Evolutionary conservation across 2,329 filamentous ascomycete species (phyloP).

Genomic region (Penicillium sp.): DNA sequence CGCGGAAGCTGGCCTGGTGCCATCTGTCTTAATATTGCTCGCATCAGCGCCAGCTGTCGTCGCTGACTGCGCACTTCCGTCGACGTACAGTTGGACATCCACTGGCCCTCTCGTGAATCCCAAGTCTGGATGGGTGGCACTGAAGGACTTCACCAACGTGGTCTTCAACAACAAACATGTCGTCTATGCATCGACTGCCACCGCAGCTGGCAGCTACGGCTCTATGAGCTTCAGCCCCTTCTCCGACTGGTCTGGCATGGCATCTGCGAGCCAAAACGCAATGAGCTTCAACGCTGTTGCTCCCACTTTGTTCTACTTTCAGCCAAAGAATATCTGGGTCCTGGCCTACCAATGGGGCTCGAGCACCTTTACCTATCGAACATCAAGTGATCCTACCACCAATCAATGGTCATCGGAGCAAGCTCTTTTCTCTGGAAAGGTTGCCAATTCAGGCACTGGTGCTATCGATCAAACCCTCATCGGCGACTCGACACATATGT

Average conservation of each 20-base stretch:
- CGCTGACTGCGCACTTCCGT: constrained; percentile 44
- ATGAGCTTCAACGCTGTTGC: constrained; percentile 26
- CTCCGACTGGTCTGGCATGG: not conserved
- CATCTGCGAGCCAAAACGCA: not conserved
- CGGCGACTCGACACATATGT: not conserved
- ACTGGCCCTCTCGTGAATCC: constrained; percentile 54
- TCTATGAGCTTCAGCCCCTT: not conserved
- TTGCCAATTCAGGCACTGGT: not conserved
- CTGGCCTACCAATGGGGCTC: constrained; percentile 51
- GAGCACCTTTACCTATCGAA: constrained; percentile 58
- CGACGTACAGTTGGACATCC: constrained; percentile 59
- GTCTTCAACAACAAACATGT: not conserved
- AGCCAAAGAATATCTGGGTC: not conserved
- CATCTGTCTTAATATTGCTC: not conserved
- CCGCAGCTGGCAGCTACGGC: not conserved
- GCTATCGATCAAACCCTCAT: not conserved
- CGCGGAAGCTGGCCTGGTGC: too few relatives aligned
- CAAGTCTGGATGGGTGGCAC: constrained; percentile 53
- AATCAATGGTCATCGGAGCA: not conserved
- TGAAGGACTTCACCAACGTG: not conserved
- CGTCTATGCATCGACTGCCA: not conserved
- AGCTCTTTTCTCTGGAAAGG: not conserved
- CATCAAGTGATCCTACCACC: not conserved
- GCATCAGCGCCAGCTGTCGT: constrained; percentile 17
- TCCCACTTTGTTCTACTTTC: constrained; percentile 64